Conservation (phyloP, 2,329 filamentous ascomycete genomes). For the Stagonosporopsis vannaccii region DNA sequence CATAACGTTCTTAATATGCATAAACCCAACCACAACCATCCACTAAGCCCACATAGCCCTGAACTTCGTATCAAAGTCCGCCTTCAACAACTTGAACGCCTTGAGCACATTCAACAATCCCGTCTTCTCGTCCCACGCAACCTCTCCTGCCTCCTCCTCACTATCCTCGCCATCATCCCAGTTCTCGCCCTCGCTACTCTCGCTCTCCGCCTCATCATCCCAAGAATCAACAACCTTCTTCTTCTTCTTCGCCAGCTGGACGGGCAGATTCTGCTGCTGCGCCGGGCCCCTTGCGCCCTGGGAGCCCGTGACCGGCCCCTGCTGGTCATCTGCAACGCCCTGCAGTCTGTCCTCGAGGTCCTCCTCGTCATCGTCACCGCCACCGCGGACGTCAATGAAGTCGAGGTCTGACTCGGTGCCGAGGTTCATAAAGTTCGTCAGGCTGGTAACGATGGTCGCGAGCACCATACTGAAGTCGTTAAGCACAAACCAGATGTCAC, state of each 20-base stretch:
- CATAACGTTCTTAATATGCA: not conserved
- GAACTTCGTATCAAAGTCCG: conserved; percentile 71
- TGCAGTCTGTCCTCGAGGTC: conserved; percentile 51
- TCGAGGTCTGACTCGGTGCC: conserved; percentile 55
- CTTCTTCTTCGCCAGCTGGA: conserved; percentile 49
- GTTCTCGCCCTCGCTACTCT: conserved; percentile 48
- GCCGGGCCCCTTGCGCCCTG: conserved; percentile 34
- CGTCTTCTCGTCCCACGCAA: conserved; percentile 55
- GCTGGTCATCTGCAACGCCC: conserved; percentile 30
- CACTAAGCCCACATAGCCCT: conserved; percentile 64
- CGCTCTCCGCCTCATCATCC: conserved; percentile 49
- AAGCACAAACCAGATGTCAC: conserved; percentile 75
- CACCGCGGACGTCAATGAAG: conserved; percentile 60
- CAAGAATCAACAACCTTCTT: conserved; percentile 51
- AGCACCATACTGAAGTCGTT: conserved; percentile 72
- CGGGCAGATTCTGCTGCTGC: conserved; percentile 38
- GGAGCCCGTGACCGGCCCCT: conserved; percentile 28
- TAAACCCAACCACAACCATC: not conserved
- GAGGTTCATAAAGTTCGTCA: conserved; percentile 65
- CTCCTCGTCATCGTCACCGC: conserved; percentile 60
- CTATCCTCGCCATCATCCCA: conserved; percentile 37
- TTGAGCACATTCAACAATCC: conserved; percentile 64
- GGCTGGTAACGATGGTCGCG: conserved; percentile 73
- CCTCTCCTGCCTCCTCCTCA: conserved; percentile 37
- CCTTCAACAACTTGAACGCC: conserved; percentile 65